Conservation (phyloP, 352 stramenopile species). For the Halophytophthora batemanensis region DNA sequence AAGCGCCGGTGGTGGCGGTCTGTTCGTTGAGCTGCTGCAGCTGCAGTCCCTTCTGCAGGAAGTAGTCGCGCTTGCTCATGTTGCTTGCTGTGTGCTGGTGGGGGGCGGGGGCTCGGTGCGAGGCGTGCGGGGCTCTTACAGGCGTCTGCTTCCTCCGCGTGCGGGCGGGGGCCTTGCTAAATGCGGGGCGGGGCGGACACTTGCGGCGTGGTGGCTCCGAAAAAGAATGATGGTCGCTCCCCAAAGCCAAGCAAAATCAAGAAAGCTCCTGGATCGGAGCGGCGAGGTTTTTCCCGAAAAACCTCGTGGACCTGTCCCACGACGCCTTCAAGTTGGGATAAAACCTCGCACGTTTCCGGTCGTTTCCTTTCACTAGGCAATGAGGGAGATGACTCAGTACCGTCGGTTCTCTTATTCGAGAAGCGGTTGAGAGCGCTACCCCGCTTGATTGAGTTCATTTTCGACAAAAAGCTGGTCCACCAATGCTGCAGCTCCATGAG, state of each 20-base stretch:
- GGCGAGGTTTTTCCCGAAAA: conserved; percentile 25
- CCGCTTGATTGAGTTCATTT: no score
- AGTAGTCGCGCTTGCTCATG: conserved; percentile 86
- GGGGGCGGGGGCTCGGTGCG: conserved; percentile 1
- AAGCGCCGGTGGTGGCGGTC: conserved; percentile 18
- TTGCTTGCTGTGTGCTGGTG: conserved; percentile 42
- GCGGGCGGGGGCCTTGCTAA: conserved; percentile 11
- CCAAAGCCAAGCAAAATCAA: conserved; percentile 29
- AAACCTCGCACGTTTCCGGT: conserved; percentile 1
- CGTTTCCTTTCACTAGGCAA: neutral
- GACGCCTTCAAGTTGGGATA: neutral
- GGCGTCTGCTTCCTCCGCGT: conserved; percentile 1
- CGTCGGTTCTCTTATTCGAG: no score
- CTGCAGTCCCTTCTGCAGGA: conserved; percentile 78
- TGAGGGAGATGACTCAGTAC: no score
- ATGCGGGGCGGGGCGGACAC: conserved; percentile 2
- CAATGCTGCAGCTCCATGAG: no score
- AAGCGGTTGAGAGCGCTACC: no score
- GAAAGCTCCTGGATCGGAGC: conserved; percentile 11
- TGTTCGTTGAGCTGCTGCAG: conserved; percentile 78
- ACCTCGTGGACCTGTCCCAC: conserved; percentile 9
- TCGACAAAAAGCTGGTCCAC: no score
- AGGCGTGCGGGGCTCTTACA: conserved; percentile 7
- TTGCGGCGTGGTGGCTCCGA: conserved; percentile 16
- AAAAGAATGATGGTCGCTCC: conserved; percentile 34